Percentiles rank a stretch among this genome's conserved stretches.
These are phyloP conservation scores for Fusarium lateritium DNA, from an alignment of 2,329 filamentous ascomycete species.

Conservation along the genomic window DNA sequence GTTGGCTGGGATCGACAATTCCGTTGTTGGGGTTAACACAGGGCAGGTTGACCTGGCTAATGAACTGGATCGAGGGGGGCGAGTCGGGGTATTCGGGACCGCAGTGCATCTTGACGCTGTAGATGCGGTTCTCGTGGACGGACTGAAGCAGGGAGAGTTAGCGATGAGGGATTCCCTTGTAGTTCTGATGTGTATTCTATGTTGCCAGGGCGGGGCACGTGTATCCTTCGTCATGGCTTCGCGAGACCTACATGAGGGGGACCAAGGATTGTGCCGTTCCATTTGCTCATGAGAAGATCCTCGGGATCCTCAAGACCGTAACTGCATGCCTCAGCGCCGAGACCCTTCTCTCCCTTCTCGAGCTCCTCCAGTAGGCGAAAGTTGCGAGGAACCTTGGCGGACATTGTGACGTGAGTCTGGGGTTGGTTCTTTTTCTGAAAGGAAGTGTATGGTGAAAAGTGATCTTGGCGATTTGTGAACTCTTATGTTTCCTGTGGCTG, in stretches of 20 bases:
- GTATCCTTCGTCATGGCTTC: not conserved
- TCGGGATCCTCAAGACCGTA: constrained; percentile 96
- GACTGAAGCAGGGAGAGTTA: constrained; percentile 68
- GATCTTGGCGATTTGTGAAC: not conserved
- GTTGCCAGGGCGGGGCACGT: not conserved
- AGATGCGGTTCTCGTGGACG: constrained; percentile 98
- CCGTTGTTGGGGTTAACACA: constrained; percentile 88
- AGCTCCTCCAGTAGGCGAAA: constrained; percentile 97
- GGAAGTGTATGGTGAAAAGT: not conserved
- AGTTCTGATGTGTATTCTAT: constrained; percentile 5
- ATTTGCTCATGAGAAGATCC: constrained; percentile 97
- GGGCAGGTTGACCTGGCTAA: constrained; percentile 95
- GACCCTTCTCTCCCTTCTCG: constrained; percentile 98
- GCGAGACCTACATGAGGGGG: constrained; percentile 85
- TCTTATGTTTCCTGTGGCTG: not conserved
- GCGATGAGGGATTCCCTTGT: not conserved
- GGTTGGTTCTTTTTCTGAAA: constrained; percentile 9
- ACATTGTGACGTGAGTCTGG: constrained; percentile 46
- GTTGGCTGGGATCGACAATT: constrained; percentile 84
- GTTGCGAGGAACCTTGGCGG: constrained; percentile 85
- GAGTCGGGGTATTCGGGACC: constrained; percentile 89
- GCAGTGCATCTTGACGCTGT: constrained; percentile 97
- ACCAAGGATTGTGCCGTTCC: constrained; percentile 97
- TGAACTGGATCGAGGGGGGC: constrained; percentile 91
- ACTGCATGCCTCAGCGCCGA: constrained; percentile 96